A percentile compares a stretch with the other conserved stretches of the same genome.
Evolutionary conservation across 2,329 filamentous ascomycete genomes (phyloP).

Genomic region (Fusarium redolens): DNA sequence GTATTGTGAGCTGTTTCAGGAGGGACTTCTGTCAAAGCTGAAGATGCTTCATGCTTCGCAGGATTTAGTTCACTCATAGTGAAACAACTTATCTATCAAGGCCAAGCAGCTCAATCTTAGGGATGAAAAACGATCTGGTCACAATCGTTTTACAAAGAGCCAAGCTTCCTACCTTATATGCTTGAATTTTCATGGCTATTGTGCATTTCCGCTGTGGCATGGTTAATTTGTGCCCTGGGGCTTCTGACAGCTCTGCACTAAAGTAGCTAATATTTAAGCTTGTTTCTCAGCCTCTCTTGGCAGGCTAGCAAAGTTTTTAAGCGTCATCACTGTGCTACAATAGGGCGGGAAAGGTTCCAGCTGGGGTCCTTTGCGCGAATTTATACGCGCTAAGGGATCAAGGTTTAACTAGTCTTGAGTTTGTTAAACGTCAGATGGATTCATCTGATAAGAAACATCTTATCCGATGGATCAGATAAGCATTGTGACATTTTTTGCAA

Average conservation of each 20-base stretch:
- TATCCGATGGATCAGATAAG: background rate
- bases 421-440: background rate
- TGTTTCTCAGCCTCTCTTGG: background rate
- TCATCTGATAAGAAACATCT: background rate
- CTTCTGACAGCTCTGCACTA: background rate
- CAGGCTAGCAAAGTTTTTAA: background rate
- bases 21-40: background rate
- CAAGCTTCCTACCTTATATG: background rate
- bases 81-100: accelerated
- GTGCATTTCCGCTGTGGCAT: background rate
- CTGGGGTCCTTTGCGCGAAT: background rate
- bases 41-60: accelerated
- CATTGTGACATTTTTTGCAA: accelerated
- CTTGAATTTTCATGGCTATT: background rate
- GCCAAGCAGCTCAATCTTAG: accelerated
- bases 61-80: accelerated
- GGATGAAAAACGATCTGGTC: no score
- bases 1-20: background rate
- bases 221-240: no score
- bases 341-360: background rate
- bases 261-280: background rate
- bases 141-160: no score
- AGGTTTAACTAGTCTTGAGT: background rate
- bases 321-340: accelerated
- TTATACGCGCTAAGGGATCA: background rate